A percentile compares a stretch with the other conserved stretches of the same genome.
phyloP scores from a whole-genome alignment of 2,329 filamentous ascomycete species.

The Neopestalotiopsis rosae region DNA sequence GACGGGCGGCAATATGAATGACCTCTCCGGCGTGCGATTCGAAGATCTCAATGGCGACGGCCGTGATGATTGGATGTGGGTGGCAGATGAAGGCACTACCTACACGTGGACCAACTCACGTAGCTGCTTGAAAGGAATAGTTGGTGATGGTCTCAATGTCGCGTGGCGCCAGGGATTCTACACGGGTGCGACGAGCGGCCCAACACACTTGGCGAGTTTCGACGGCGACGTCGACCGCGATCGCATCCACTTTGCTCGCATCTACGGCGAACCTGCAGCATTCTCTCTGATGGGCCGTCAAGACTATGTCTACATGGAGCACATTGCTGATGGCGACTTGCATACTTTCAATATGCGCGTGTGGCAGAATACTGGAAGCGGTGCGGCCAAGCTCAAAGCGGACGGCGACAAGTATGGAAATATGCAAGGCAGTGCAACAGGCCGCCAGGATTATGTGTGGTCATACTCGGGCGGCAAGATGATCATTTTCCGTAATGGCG shows the following conservation, averaged over 20 bases:
- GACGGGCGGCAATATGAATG: conserved; percentile 34
- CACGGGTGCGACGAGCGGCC: conserved; percentile 17
- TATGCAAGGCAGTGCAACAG: conserved; percentile 32
- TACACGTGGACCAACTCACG: conserved; percentile 30
- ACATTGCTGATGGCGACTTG: conserved; percentile 17
- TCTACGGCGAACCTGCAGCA: conserved; percentile 25
- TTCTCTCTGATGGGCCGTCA: conserved; percentile 11
- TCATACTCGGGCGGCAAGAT: conserved; percentile 22
- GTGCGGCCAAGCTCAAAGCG: conserved; percentile 26
- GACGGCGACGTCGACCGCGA: conserved; percentile 16
- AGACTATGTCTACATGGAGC: conserved; percentile 28
- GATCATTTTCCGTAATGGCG: conserved; percentile 23
- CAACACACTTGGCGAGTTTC: conserved; percentile 22
- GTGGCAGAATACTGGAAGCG: conserved; percentile 30
- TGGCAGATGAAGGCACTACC: conserved; percentile 25
- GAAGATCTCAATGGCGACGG: conserved; percentile 29
- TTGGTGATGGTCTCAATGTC: conserved; percentile 29
- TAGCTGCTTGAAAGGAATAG: conserved; percentile 24
- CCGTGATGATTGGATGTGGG: conserved; percentile 33
- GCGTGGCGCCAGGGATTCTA: conserved; percentile 27
- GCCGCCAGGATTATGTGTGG: conserved; percentile 33
- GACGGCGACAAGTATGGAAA: conserved; percentile 37
- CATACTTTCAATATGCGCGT: conserved; percentile 24
- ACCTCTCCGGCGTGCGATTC: conserved; percentile 40
- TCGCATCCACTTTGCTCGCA: conserved; percentile 29